Evolutionary conservation across 805 yeast genomes (phyloP).

Genomic region (Candida palmyrensis): DNA sequence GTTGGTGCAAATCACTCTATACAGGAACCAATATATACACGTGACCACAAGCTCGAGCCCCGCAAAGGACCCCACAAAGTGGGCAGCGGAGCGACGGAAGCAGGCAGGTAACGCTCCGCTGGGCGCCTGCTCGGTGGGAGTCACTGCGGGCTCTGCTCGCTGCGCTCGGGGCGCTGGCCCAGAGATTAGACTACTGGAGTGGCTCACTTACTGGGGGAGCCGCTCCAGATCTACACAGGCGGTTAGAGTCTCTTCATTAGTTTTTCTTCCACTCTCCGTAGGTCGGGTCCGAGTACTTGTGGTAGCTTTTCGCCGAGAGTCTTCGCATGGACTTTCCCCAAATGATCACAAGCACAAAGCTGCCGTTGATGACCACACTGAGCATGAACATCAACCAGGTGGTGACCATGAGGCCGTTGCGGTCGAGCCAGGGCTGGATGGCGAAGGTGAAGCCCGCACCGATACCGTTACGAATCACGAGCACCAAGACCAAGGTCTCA

Average conservation of each 20-base stretch:
- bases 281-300: conserved; percentile 4
- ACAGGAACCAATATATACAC: no score
- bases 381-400: conserved; percentile 45
- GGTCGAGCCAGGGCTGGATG: conserved; percentile 40
- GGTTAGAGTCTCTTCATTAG: not conserved
- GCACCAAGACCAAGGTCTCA: conserved; percentile 28
- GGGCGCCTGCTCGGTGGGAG: not conserved
- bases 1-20: no score
- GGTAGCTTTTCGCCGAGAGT: conserved; percentile 24
- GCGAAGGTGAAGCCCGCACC: conserved; percentile 45
- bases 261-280: not conserved
- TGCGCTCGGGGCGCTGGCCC: not conserved
- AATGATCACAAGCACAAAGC: conserved; percentile 31
- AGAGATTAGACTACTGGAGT: not conserved
- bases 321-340: conserved; percentile 40
- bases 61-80: no score
- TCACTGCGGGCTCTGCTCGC: not conserved
- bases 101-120: conserved; percentile 1
- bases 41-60: no score
- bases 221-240: not conserved
- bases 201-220: not conserved
- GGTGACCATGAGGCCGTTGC: conserved; percentile 32
- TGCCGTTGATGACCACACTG: conserved; percentile 37
- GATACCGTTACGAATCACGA: conserved; percentile 29
- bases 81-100: no score